Evolutionary conservation across 73 alveolate species (phyloP).

Genomic region (Paramecium pentaurelia): DNA sequence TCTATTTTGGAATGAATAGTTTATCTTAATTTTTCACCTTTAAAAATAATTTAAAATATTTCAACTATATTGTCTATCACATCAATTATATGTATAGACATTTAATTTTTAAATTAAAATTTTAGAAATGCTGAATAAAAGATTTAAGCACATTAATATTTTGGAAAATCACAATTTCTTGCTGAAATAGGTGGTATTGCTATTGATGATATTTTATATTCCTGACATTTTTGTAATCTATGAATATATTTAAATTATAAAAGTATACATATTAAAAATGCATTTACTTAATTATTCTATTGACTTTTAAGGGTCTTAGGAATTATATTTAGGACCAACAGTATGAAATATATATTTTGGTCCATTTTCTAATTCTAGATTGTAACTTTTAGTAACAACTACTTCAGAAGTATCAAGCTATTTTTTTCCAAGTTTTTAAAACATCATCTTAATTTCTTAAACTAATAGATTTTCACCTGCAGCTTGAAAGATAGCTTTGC

Average conservation of each 20-base stretch:
- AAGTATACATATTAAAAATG: background rate
- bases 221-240: background rate
- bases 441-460: background rate
- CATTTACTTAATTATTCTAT: background rate
- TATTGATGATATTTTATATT: background rate
- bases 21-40: background rate
- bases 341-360: slow-evolving; percentile 31
- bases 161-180: slow-evolving; percentile 75
- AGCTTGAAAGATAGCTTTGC: background rate
- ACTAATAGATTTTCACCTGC: background rate
- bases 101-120: background rate
- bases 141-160: slow-evolving; percentile 53
- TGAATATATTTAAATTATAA: background rate
- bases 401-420: background rate
- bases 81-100: background rate
- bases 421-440: background rate
- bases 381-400: background rate
- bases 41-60: background rate
- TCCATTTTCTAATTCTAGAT: background rate
- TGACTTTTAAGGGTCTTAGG: background rate
- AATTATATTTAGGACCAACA: background rate
- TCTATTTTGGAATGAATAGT: background rate
- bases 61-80: background rate
- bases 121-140: background rate
- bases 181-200: slow-evolving; percentile 80